Evolutionary conservation across 495 filamentous ascomycete species (phyloP).

Genomic region (Daldinia vernicosa): DNA sequence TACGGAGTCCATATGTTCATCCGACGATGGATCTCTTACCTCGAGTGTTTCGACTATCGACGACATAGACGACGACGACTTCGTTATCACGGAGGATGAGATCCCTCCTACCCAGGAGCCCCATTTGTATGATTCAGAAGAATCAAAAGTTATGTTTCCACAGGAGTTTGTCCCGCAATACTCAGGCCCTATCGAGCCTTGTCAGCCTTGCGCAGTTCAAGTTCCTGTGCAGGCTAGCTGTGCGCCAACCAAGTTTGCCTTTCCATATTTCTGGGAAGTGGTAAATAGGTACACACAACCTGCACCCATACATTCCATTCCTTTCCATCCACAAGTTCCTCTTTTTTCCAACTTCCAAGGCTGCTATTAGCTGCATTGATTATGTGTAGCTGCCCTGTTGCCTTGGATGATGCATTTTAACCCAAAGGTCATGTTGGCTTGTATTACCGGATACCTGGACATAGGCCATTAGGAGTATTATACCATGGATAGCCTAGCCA

Average conservation of each 20-base stretch:
- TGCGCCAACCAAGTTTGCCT: constrained; percentile 52
- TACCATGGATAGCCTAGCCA: constrained; percentile 23
- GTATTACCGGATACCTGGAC: constrained; percentile 29
- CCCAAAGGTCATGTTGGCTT: constrained; percentile 35
- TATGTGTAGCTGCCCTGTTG: constrained; percentile 22
- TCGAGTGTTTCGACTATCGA: constrained; percentile 58
- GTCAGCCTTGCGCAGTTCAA: constrained; percentile 43
- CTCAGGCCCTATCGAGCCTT: constrained; percentile 34
- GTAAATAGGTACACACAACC: constrained; percentile 53
- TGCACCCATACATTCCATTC: constrained; percentile 51
- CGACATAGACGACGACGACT: constrained; percentile 55
- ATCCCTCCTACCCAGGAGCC: constrained; percentile 51
- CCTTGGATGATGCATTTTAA: constrained; percentile 19
- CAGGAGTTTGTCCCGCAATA: constrained; percentile 57
- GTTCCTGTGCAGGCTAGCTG: constrained; percentile 44
- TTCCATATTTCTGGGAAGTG: constrained; percentile 56
- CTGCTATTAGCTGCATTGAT: constrained; percentile 55
- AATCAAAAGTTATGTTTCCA: constrained; percentile 47
- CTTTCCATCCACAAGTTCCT: constrained; percentile 60
- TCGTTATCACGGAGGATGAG: constrained; percentile 53
- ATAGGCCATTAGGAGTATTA: constrained; percentile 24
- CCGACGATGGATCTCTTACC: constrained; percentile 56
- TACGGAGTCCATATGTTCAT: constrained; percentile 56
- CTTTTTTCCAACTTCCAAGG: constrained; percentile 57
- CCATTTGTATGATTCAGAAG: constrained; percentile 55